Percentiles rank a stretch among this genome's conserved stretches.
Evolutionary conservation across 148 eudicot genomes (phyloP).

Genomic region (Talinum fruticosum): DNA sequence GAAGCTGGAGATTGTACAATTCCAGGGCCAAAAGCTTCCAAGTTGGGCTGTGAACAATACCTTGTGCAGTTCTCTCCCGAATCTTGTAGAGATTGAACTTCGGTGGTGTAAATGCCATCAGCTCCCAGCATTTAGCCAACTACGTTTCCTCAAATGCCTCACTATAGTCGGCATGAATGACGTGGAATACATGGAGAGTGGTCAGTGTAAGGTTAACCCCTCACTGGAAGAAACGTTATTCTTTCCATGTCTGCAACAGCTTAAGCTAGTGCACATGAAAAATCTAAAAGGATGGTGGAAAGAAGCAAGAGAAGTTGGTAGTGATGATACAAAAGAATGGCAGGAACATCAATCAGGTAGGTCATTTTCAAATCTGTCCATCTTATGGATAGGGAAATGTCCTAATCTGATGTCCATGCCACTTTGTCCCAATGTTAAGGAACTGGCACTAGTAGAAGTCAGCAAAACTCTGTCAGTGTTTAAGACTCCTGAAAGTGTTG

Average conservation of each 20-base stretch:
- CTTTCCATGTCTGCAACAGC: slow-evolving; percentile 36
- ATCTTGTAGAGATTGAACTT: slow-evolving; percentile 17
- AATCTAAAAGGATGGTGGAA: slow-evolving; percentile 36
- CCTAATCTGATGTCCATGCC: slow-evolving; percentile 21
- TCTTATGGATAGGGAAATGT: background rate
- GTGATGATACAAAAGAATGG: background rate
- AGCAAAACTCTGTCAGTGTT: background rate
- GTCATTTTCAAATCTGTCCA: slow-evolving; percentile 22
- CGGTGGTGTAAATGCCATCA: background rate
- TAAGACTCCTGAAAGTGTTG: background rate
- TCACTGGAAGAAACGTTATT: slow-evolving; percentile 3
- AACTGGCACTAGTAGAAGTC: background rate
- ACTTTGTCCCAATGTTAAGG: slow-evolving; percentile 12
- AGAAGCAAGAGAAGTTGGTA: background rate
- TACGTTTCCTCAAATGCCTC: slow-evolving; percentile 20
- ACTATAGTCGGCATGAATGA: background rate
- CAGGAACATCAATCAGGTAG: too few relatives aligned
- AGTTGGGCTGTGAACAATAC: slow-evolving; percentile 16
- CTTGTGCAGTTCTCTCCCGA: slow-evolving; percentile 14
- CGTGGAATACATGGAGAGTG: slow-evolving; percentile 25
- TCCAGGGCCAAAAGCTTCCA: slow-evolving; percentile 21
- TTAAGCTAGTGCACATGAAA: background rate
- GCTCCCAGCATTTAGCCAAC: slow-evolving; percentile 18
- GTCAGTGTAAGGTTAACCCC: background rate
- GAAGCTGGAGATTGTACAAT: background rate